Base-by-base conservation (phyloP, 371 early-diverging fungal genomes). In the Lichtheimia ramosa region DNA sequence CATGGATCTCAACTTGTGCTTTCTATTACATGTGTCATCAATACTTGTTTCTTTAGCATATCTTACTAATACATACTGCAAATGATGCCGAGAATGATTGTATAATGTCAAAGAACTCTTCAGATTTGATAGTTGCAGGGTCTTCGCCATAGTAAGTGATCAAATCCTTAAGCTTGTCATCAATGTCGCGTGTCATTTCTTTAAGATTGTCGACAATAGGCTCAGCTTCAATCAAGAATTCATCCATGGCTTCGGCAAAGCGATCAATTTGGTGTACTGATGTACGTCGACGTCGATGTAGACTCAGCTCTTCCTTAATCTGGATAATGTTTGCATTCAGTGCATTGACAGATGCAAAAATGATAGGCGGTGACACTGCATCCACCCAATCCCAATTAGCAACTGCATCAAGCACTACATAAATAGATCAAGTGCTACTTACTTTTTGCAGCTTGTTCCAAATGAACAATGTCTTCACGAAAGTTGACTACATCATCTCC, bases 141-240 rank as follows among this genome's bases (percentile, higher is more conserved):
- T 95, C 93, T 69, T 96, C 96, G 34, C 96, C 95, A 63, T 83
- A 93, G 41, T 87, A 87, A 21, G 74, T 61, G 48, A 92, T 83
- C 16, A 90, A 65, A 18, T 87, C 81, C 60, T 77, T 79, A 24
- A 89, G 77, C 7, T 81, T 61, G 0, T 83, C 77, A 56, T 91
- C 90, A 66, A 75, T 62, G 20, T 71, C 70, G 43, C 54, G 65
- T 1, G 74, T 66, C 75, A 75, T 75, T 0, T 39, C 24, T 15
- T 71, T 75, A 5, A 77, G 54, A 55, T 77, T 70, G 24, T 65
- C 51, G 13, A 73, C 54, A 34, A 77, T 64, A 3, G 81, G 77
- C 24, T 75, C 74, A 21, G 77, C 72, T 51, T 72, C 81, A 20
- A 71, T 46, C 16, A 73, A 15, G 48, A 81, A 81, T 18, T 73